Base-by-base conservation (phyloP, 768 basidiomycete species). In the Lactarius vividus region DNA sequence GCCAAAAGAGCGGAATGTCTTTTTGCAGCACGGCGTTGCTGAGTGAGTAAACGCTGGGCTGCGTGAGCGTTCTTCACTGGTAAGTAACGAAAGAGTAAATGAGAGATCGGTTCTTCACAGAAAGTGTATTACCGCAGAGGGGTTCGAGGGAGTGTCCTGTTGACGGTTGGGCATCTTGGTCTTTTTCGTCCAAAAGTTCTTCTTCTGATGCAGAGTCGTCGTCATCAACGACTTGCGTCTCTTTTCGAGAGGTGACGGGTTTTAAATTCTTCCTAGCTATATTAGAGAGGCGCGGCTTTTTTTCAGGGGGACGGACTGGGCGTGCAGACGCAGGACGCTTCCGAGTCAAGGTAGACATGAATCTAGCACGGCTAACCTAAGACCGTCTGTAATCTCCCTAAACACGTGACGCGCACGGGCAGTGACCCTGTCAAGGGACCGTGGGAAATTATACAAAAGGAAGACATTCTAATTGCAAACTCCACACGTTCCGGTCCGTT, bases 11-110 rank as follows among this genome's bases (percentile, higher is more conserved):
- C 77, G 0, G 90, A 88, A 73, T 94, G 85, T 0, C 91, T 92
- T 75, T 91, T 94, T 2, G 88, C 82, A 0, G 89, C 89, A 52
- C 83, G 84, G 13, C 93, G 86, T 70, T 92, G 87, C 28, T 85
- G 84, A 26, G 83, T 83, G 0, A 93, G 74, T 9, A 72, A 80
- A 59, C 86, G 86, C 74, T 94, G 92, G 0, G 79, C 85, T 73
- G 86, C 86, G 64, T 91, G 91, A 0, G 87, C 83, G 76, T 92
- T 89, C 52, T 82, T 76, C 68, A 83, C 90, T 90, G 52, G 31
- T 2, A 39, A 46, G 28, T 1, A 2, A 68, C 29, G 29, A 55
- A 53, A 15, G 13, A 8, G 39, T 31, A 55, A 54, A 9, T 42
- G 23, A 53, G 29, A 9, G 18, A 15, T 26, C 9, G 33, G 20